Evolutionary conservation across 1,284 basidiomycete species (phyloP).

Genomic region (Psilocybe mexicana): DNA sequence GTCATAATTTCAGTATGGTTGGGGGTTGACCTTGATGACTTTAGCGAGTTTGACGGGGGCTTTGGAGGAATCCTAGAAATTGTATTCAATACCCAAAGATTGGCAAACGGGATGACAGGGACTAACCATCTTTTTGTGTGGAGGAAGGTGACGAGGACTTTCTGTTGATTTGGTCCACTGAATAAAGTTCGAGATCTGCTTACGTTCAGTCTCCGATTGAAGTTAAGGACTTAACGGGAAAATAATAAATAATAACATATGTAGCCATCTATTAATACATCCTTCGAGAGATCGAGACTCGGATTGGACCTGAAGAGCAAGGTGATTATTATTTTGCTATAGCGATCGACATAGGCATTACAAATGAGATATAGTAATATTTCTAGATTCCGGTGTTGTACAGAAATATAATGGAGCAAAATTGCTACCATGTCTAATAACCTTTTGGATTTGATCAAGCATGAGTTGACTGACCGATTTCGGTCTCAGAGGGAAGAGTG

Average conservation of each 20-base stretch:
- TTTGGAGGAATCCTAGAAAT: slow-evolving; percentile 77
- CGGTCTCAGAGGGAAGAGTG: slow-evolving; percentile 1
- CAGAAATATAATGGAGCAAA: background rate
- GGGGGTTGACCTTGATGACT: slow-evolving; percentile 82
- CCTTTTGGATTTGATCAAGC: background rate
- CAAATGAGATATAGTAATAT: background rate
- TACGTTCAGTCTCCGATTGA: slow-evolving; percentile 27
- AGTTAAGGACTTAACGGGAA: slow-evolving; percentile 3
- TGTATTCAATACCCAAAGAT: slow-evolving; percentile 12
- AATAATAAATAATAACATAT: background rate
- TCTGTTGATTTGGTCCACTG: slow-evolving; percentile 29
- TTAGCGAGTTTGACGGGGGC: slow-evolving; percentile 93
- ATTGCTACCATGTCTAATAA: background rate
- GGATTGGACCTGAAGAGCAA: background rate
- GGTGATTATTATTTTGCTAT: background rate
- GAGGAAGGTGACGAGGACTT: slow-evolving; percentile 24
- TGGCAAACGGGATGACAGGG: background rate
- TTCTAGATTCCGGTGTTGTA: background rate
- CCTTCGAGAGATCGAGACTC: too few species aligned
- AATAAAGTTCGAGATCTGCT: slow-evolving; percentile 29
- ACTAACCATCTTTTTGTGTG: slow-evolving; percentile 37
- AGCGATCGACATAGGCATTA: background rate
- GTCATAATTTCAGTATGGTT: background rate
- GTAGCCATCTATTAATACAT: background rate
- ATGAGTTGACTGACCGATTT: background rate